Conservation (phyloP, 2,329 filamentous ascomycete genomes). For the Aspergillus proliferans region DNA sequence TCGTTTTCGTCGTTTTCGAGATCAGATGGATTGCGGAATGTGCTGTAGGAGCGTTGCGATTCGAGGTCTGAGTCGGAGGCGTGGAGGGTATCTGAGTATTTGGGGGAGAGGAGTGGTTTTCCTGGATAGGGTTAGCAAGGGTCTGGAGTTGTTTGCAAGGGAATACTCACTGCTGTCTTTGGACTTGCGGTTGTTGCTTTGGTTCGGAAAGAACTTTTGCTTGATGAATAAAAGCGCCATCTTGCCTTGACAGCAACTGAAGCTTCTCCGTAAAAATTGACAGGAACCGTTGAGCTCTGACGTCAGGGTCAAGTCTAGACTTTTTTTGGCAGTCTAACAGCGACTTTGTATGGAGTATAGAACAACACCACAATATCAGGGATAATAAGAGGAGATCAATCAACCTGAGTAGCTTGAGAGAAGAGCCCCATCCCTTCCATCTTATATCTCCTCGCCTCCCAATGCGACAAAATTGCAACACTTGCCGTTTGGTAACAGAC, state of each 20-base stretch:
- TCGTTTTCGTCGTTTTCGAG: constrained; percentile 17
- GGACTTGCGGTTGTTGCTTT: constrained; percentile 11
- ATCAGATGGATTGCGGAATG: constrained; percentile 23
- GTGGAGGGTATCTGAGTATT: constrained; percentile 17
- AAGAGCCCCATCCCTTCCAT: neutral
- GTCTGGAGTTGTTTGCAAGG: neutral
- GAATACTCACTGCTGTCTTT: neutral
- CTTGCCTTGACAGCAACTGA: neutral
- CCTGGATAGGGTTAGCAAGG: constrained; percentile 11
- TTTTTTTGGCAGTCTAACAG: neutral
- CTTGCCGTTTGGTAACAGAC: neutral
- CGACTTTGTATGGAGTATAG: neutral
- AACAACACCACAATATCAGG: neutral
- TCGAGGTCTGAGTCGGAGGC: constrained; percentile 26
- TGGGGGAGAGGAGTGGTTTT: constrained; percentile 26
- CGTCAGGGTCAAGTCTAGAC: neutral
- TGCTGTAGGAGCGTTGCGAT: constrained; percentile 30
- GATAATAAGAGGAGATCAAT: neutral
- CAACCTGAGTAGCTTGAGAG: too few species aligned
- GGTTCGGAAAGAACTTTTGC: constrained; percentile 28
- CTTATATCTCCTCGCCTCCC: neutral
- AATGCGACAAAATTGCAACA: neutral
- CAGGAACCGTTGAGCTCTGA: neutral
- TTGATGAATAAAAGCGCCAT: constrained; percentile 38
- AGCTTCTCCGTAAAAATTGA: neutral